Conservation (phyloP, 169 alveolate genomes). For the Cyclospora cayetanensis region DNA sequence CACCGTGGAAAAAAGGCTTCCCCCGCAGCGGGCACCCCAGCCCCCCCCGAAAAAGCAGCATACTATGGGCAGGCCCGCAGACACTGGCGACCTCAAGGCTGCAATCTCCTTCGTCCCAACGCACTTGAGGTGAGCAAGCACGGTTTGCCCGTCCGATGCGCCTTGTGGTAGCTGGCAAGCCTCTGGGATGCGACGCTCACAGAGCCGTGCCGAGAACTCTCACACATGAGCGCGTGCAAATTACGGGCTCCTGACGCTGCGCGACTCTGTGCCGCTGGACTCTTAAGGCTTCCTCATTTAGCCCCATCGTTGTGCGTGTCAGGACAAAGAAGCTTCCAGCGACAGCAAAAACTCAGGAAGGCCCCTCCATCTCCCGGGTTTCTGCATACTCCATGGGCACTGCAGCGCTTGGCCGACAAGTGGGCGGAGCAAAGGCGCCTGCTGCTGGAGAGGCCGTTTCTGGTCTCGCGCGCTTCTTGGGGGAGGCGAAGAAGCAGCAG, state of each 20-base stretch:
- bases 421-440: neutral
- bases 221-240: no score
- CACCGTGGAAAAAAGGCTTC: slow-evolving; percentile 20
- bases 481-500: slow-evolving; percentile 30
- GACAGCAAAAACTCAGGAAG: slow-evolving; percentile 10
- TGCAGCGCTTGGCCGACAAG: slow-evolving; percentile 46
- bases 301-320: no score
- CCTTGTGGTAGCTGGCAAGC: no score
- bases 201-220: no score
- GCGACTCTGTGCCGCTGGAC: no score
- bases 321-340: slow-evolving; percentile 61
- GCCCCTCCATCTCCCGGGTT: slow-evolving; percentile 46
- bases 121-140: slow-evolving; percentile 10
- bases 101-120: slow-evolving; percentile 50
- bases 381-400: slow-evolving; percentile 56
- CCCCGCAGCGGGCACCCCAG: slow-evolving; percentile 8
- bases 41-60: slow-evolving; percentile 10
- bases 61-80: neutral
- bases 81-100: slow-evolving; percentile 18
- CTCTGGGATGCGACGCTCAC: no score
- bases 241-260: no score
- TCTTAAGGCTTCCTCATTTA: no score
- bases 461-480: slow-evolving; percentile 19
- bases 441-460: neutral
- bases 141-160: no score